Evolutionary conservation across 441 rosid genomes (phyloP).

Genomic region (Croton setiger): DNA sequence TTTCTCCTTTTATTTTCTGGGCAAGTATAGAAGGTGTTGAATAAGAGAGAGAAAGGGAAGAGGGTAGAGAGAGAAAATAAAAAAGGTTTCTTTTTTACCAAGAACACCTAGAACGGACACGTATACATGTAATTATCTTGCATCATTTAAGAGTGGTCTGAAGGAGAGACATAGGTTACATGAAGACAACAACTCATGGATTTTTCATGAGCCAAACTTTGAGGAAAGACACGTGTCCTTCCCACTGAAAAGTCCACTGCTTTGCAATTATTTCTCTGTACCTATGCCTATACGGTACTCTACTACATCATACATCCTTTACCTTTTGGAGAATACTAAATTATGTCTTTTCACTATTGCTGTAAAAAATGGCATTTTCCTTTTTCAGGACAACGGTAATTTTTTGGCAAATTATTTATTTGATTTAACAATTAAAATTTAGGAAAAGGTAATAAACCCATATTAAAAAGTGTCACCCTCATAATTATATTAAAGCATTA

Average conservation of each 20-base stretch:
- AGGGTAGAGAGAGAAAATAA: slow-evolving; percentile 4
- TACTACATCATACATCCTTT: too few relatives aligned
- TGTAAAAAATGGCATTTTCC: too few relatives aligned
- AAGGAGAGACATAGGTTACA: slow-evolving; percentile 14
- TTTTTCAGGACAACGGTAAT: too few relatives aligned
- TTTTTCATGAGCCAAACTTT: slow-evolving; percentile 27
- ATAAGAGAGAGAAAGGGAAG: slow-evolving; percentile 1
- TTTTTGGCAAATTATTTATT: too few relatives aligned
- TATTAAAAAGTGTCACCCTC: background rate
- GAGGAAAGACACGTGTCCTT: slow-evolving; percentile 42
- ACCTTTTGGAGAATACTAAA: too few relatives aligned
- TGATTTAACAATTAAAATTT: too few relatives aligned
- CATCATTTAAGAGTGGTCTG: slow-evolving; percentile 33
- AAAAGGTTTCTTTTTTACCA: slow-evolving; percentile 14
- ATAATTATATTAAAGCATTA: background rate
- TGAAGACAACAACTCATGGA: slow-evolving; percentile 30
- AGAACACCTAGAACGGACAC: slow-evolving; percentile 35
- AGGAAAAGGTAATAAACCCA: too few relatives aligned
- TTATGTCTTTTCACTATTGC: too few relatives aligned
- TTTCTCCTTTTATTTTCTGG: slow-evolving; percentile 6
- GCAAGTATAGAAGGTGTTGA: background rate
- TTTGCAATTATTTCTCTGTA: slow-evolving; percentile 18
- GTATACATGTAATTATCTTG: slow-evolving; percentile 30
- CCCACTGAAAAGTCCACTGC: slow-evolving; percentile 22
- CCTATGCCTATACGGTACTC: background rate